Conservation (phyloP, 345 rosid genomes). For the Gossypium rotundifolium region DNA sequence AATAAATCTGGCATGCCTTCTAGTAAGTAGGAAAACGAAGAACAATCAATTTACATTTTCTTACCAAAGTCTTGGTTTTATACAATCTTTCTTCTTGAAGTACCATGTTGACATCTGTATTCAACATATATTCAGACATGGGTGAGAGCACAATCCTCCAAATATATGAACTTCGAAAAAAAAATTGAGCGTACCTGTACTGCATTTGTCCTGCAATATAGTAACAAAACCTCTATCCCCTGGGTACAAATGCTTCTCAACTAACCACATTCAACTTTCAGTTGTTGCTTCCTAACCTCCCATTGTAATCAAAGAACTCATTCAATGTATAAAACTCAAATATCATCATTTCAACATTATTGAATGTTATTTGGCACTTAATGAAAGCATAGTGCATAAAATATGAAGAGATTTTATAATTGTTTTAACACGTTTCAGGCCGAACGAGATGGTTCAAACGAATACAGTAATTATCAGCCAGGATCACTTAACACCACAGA, state of each 20-base stretch:
- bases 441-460: constrained; percentile 1
- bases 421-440: not conserved
- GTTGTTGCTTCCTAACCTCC: not conserved
- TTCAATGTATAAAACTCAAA: not conserved
- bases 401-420: not conserved
- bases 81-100: not conserved
- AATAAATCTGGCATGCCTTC: not conserved
- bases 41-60: too few species aligned
- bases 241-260: too few species aligned
- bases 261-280: not conserved
- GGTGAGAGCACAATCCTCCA: too few species aligned
- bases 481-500: not conserved
- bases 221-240: too few species aligned
- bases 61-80: too few species aligned
- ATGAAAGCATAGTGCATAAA: not conserved
- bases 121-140: too few species aligned
- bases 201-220: too few species aligned
- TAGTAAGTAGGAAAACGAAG: not conserved
- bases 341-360: not conserved
- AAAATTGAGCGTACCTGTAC: too few species aligned
- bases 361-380: not conserved
- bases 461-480: not conserved
- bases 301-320: not conserved
- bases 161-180: too few species aligned
- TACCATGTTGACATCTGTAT: not conserved